phyloP scores from a whole-genome alignment of 2,329 filamentous ascomycete species.

The Pseudogymnoascus sp. region DNA sequence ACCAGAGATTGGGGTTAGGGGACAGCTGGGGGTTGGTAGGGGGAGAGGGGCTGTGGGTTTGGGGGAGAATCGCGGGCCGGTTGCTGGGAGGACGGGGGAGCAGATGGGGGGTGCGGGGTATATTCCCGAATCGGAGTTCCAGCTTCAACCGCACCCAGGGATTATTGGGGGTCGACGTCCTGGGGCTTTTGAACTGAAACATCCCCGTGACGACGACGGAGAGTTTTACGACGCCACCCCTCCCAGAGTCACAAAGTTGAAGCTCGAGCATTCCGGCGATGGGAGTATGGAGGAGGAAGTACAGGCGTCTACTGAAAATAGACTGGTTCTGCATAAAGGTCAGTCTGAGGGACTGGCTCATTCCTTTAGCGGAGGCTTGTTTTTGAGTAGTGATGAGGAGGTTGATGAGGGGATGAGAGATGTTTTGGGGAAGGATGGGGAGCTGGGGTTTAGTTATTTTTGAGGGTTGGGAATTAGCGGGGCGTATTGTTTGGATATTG shows the following conservation, averaged over 20 bases:
- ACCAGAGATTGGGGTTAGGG: not conserved
- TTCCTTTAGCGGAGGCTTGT: not conserved
- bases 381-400: constrained; percentile 1
- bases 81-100: no score
- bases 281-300: not conserved
- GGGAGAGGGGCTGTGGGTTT: not conserved
- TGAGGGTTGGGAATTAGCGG: not conserved
- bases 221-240: not conserved
- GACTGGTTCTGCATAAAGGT: not conserved
- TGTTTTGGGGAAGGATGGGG: not conserved
- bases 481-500: not conserved
- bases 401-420: not conserved
- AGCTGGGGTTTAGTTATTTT: not conserved
- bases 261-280: not conserved
- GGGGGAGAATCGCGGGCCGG: not conserved
- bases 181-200: not conserved
- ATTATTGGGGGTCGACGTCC: no score
- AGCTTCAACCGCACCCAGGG: not conserved
- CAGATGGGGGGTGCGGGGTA: not conserved
- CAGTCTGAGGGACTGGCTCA: not conserved
- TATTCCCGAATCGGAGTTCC: not conserved
- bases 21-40: not conserved
- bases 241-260: not conserved
- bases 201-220: not conserved
- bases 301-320: not conserved